Evolutionary conservation across 2,329 filamentous ascomycete species (phyloP), one percentile per base, ranked within the genome.

Genomic region (Fusarium pseudonygamai): DNA sequence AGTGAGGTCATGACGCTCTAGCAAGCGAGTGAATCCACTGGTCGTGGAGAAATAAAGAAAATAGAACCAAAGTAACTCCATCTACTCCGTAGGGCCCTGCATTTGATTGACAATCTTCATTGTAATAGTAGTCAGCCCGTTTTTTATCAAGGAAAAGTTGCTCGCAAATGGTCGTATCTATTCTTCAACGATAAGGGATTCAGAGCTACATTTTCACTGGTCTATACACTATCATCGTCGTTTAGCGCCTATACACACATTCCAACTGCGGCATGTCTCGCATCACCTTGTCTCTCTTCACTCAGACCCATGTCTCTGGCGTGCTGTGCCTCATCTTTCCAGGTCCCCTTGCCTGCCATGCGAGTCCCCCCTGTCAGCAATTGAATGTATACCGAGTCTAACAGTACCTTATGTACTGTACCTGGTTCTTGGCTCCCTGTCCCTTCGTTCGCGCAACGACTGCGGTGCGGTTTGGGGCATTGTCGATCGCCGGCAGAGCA

Each of bases 301-400:
- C 70, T 39, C 50, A 64, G 69, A 67, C 67, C 75, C 75, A 73
- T 76, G 75, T 66, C 74, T 67, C 60, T 75, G 58, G 60, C 72
- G 65, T 73, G 68, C 72, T 74, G 71, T 74, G 63, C 64, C 64
- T 60, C 57, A n/a, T 68, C 63, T 66, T 55, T 61, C 64, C 56
- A 70, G 69, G 57, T 55, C 43, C 67, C 70, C 71, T 65, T 73
- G 71, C 60, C 71, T 74, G 71, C 71, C 71, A 74, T 74, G 43
- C 55, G 45, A 28, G 59, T 32, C 46, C 60, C 71, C 50, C 71
- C 69, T 72, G 67, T 57, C 45, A 53, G 28, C 26, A 55, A 42
- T 43, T 66, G 24, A n/a, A 67, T 67, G 64, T 69, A 69, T 50
- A 43, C 28, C 42, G 50, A 69, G 49, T 56, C 58, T 28, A 69